Base-by-base conservation (phyloP, 2,329 filamentous ascomycete genomes). In the Fonsecaea pedrosoi region DNA sequence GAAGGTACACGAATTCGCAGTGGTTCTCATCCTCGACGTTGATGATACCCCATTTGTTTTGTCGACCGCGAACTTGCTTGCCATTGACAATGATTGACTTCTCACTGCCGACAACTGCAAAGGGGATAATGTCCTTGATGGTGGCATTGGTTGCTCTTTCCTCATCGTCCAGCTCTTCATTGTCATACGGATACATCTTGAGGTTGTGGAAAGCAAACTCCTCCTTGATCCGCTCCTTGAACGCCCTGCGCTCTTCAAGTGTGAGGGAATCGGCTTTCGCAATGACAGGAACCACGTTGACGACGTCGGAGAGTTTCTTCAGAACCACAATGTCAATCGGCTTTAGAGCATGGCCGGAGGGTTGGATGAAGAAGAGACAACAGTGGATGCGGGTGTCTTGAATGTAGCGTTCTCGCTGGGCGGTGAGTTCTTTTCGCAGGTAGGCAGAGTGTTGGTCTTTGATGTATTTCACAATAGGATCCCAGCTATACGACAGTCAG, bases 391-490 rank as follows among this genome's bases (percentile, higher is more conserved):
- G 92, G 73, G 95, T 99, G 82, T 99, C 95, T 85, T 97, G 94
- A 74, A 99, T 97, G 82, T 99, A 99, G 77, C 95, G 91, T 84
- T 99, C 95, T 83, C 95, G 92, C 86, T 99, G 95, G 74, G 95
- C 95, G 64, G 95, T 98, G 77, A 99, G 92, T 83, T 99, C 95
- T 87, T 99, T 99, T 82, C 95, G 92, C 75, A 99, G 89, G 85
- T 98, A 99, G 76, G 95, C 94, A 61, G 93, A 97, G 86, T 99
- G 95, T 86, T 99, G 95, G 83, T 99, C 95, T 87, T 99, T 99
- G 87, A 99, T 99, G 84, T 99, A 99, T 86, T 99, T 99, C 86
- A 99, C 94, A 80, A 99, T 99, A 71, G 95, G 95, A 79, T 99
- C 95, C 95, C 95, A 99, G 89, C 83, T 85, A 45, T 32, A 71